These are phyloP conservation scores for Paramyrothecium sp. DNA, from an alignment of 2,329 filamentous ascomycete species.

Conservation along the genomic window DNA sequence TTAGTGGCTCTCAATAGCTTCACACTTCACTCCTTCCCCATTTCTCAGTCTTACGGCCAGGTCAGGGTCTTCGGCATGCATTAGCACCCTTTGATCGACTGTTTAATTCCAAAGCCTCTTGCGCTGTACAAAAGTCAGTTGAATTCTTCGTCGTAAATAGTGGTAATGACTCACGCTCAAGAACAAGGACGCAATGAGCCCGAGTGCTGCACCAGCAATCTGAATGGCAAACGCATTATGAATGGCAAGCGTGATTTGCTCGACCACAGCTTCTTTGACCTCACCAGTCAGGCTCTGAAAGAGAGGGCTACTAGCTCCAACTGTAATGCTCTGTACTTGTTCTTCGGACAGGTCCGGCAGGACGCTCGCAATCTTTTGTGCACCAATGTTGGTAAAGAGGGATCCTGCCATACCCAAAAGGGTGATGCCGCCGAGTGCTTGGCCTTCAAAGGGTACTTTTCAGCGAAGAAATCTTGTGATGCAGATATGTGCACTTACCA, in stretches of 20 bases:
- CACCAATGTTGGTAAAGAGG: constrained; percentile 5
- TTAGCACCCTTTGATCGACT: too few species aligned
- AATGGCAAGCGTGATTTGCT: constrained; percentile 4
- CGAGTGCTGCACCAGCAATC: constrained; percentile 2
- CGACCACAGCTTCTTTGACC: constrained; percentile 1
- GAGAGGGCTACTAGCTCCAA: constrained; percentile 4
- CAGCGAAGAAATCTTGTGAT: background rate
- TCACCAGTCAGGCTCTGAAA: constrained; percentile 1
- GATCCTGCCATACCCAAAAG: constrained; percentile 4
- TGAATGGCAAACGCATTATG: constrained; percentile 2
- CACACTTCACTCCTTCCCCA: too few species aligned
- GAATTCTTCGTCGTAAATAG: background rate
- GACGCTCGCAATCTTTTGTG: background rate
- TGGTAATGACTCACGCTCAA: constrained; percentile 1
- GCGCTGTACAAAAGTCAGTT: background rate
- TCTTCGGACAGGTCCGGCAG: background rate
- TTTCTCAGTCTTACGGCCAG: too few species aligned
- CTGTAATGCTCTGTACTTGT: background rate
- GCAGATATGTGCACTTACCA: constrained; percentile 1
- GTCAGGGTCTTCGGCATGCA: too few species aligned
- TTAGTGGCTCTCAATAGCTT: too few species aligned
- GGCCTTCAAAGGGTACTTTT: background rate
- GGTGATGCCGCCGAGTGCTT: constrained; percentile 1
- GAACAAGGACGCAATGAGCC: constrained; percentile 4
- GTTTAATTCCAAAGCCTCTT: background rate